Conservation (phyloP, 2,329 filamentous ascomycete genomes). For the Sporothrix protearum region DNA sequence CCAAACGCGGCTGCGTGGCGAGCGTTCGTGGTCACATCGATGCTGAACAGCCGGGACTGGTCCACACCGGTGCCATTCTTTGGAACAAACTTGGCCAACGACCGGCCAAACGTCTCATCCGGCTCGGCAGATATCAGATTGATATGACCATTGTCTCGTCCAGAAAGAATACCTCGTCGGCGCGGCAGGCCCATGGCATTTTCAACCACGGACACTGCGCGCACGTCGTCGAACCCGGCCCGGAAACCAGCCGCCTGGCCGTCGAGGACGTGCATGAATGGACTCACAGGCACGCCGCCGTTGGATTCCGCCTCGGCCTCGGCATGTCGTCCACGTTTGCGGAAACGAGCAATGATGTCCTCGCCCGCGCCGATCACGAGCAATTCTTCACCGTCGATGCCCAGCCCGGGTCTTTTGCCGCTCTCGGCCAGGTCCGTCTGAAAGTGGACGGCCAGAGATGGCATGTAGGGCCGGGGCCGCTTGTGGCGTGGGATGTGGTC, state of each 20-base stretch:
- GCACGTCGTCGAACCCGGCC: slow-evolving; percentile 50
- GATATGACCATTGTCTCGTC: slow-evolving; percentile 50
- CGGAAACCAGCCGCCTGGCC: slow-evolving; percentile 42
- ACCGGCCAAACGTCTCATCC: slow-evolving; percentile 27
- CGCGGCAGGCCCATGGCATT: slow-evolving; percentile 29
- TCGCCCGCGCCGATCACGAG: slow-evolving; percentile 52
- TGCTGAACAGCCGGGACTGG: slow-evolving; percentile 33
- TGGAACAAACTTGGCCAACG: slow-evolving; percentile 41
- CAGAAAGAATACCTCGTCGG: slow-evolving; percentile 42
- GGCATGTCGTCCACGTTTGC: slow-evolving; percentile 30
- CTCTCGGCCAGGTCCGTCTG: slow-evolving; percentile 30
- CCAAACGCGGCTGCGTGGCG: neutral
- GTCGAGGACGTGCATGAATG: slow-evolving; percentile 38
- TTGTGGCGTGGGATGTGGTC: slow-evolving; percentile 31
- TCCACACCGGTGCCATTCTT: slow-evolving; percentile 60
- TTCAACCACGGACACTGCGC: slow-evolving; percentile 45
- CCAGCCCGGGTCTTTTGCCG: neutral
- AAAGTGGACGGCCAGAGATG: slow-evolving; percentile 47
- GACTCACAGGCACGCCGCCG: neutral
- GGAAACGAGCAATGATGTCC: slow-evolving; percentile 45
- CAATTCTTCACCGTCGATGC: slow-evolving; percentile 41
- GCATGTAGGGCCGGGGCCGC: slow-evolving; percentile 33
- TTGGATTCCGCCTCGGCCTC: slow-evolving; percentile 13
- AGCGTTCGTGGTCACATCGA: slow-evolving; percentile 33
- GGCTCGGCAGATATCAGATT: slow-evolving; percentile 42